A percentile compares a stretch with the other conserved stretches of the same genome.
Evolutionary conservation across 768 basidiomycete genomes (phyloP).

Genomic region (Sarcodon sp.): DNA sequence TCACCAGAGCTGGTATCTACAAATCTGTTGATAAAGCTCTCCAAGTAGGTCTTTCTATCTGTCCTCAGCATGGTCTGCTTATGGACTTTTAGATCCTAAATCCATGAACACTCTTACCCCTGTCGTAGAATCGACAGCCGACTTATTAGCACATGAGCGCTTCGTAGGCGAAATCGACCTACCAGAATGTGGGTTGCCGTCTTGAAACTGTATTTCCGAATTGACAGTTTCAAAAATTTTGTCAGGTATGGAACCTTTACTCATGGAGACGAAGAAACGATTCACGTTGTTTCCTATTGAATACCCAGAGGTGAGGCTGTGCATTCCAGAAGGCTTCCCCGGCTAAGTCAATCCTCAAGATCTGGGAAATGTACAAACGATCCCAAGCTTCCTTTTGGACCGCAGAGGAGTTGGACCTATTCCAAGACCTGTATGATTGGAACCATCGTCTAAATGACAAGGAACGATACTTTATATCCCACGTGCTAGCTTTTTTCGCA

Average conservation of each 20-base stretch:
- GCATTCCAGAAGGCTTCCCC: background rate
- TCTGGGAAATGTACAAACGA: constrained; percentile 94
- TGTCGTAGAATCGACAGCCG: background rate
- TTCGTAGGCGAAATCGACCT: constrained; percentile 46
- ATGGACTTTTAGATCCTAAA: background rate
- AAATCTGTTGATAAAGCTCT: background rate
- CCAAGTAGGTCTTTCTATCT: constrained; percentile 2
- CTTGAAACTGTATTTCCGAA: background rate
- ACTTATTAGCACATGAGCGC: constrained; percentile 13
- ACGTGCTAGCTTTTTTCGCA: constrained; percentile 93
- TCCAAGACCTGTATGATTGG: constrained; percentile 82
- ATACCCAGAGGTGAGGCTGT: constrained; percentile 62
- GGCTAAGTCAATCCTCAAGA: constrained; percentile 28
- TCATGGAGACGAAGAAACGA: constrained; percentile 63
- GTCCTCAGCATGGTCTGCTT: background rate
- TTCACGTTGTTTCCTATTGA: constrained; percentile 94
- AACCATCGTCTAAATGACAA: constrained; percentile 62
- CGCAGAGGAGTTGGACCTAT: constrained; percentile 84
- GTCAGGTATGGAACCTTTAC: constrained; percentile 65
- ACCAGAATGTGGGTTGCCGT: constrained; percentile 19
- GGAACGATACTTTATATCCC: constrained; percentile 84
- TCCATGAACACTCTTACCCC: background rate
- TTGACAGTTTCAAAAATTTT: background rate
- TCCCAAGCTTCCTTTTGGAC: constrained; percentile 94
- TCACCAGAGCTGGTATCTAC: background rate